These are phyloP conservation scores for Phytophthora megakarya DNA, from an alignment of 352 stramenopile species.

Conservation along the genomic window DNA sequence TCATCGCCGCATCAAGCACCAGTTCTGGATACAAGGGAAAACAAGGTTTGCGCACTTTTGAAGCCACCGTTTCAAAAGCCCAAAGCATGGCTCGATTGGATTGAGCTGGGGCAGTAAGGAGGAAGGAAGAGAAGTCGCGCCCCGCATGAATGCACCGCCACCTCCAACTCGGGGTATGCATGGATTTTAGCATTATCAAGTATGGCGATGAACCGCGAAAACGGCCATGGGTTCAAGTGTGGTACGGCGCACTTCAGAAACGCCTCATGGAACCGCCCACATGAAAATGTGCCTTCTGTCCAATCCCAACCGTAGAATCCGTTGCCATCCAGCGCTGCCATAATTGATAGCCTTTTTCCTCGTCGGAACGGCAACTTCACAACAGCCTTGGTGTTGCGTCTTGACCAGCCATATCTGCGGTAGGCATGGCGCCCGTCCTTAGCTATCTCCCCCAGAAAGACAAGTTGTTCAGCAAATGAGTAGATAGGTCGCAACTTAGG, in stretches of 20 bases:
- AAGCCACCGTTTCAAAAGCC: slow-evolving; percentile 80
- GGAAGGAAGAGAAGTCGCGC: slow-evolving; percentile 58
- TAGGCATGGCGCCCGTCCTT: slow-evolving; percentile 8
- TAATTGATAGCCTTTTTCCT: slow-evolving; percentile 8
- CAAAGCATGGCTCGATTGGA: slow-evolving; percentile 14
- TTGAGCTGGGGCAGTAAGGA: slow-evolving; percentile 21
- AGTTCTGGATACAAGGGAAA: slow-evolving; percentile 6
- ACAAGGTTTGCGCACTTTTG: slow-evolving; percentile 3
- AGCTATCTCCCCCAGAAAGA: slow-evolving; percentile 9
- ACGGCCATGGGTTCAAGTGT: slow-evolving; percentile 89
- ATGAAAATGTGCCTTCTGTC: slow-evolving; percentile 8
- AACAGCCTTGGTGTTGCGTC: neutral
- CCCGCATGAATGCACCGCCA: slow-evolving; percentile 93
- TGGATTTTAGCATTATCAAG: slow-evolving; percentile 55
- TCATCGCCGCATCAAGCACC: slow-evolving; percentile 6
- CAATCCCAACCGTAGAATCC: slow-evolving; percentile 8
- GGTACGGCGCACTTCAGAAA: slow-evolving; percentile 66
- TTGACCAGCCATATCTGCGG: slow-evolving; percentile 7
- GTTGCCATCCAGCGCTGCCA: slow-evolving; percentile 5
- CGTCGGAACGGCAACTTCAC: neutral
- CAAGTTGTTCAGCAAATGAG: slow-evolving; percentile 5
- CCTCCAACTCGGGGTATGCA: slow-evolving; percentile 91
- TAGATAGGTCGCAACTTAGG: slow-evolving; percentile 5
- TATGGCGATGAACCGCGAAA: slow-evolving; percentile 73
- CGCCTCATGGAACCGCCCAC: slow-evolving; percentile 64